Base-by-base conservation (phyloP, 495 filamentous ascomycete genomes). In the Neurospora cerealis region DNA sequence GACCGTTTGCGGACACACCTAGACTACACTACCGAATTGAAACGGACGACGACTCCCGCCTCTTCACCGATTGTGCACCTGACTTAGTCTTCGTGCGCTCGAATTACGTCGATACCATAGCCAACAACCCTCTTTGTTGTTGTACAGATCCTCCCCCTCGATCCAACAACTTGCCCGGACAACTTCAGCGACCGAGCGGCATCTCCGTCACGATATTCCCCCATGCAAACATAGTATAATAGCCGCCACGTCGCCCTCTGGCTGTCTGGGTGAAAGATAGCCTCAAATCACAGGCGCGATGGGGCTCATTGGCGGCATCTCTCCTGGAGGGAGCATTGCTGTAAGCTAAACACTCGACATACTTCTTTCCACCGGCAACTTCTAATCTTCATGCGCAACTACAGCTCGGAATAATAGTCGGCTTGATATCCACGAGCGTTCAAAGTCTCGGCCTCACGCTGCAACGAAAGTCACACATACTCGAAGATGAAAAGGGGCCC, bases 371-470 rank as follows among this genome's bases (percentile, higher is more conserved):
- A 17, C 9, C 42, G 10, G 13, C 60, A 5, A 69, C 34, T 21
- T 44, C 77, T 79, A 72, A 81, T 76, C 70, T 73, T 37, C 38
- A 74, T 72, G 69, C 17, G 74, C 15, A 44, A 60, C 19, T 28
- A 46, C n/a, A 97, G 93, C 86, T 99, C 78, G 96, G 96, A 75
- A 93, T 98, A 80, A 80, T 97, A 70, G 95, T 98, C 79, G 96
- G 96, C 75, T 87, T 99, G 72, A 77, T 97, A 72, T 97, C 95
- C 75, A 97, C 96, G 69, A 94, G 93, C 78, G 87, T 98, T 24
- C 96, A 99, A 81, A 96, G 93, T 80, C 85, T 99, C 77, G 96
- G 96, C 76, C 88, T 99, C 75, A 99, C 96, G n/a, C 88, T 98
- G 28, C 96, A 99, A 85, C 93, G 96, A 81, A 99, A 99, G 82